Evolutionary conservation across 2,329 filamentous ascomycete species (phyloP).

Genomic region (Endothia cerciana): DNA sequence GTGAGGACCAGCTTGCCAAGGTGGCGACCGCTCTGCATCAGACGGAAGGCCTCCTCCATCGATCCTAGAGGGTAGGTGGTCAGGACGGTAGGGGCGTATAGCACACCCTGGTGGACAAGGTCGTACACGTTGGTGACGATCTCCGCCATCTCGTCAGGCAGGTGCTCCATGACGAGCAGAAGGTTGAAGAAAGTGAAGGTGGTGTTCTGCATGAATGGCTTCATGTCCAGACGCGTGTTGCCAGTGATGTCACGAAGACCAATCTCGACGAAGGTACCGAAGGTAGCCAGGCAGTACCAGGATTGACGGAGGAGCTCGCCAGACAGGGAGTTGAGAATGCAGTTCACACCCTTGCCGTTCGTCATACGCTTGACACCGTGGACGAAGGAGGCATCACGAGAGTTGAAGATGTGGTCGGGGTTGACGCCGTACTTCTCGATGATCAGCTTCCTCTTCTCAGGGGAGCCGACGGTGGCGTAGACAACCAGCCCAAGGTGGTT

Average conservation of each 20-base stretch:
- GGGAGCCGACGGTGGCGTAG: conserved; percentile 25
- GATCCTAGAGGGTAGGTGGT: conserved; percentile 23
- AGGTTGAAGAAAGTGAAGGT: conserved; percentile 39
- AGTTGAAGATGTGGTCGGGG: conserved; percentile 37
- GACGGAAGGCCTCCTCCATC: conserved; percentile 25
- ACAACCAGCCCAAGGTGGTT: conserved; percentile 29
- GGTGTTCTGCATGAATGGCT: conserved; percentile 25
- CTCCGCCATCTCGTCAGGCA: conserved; percentile 24
- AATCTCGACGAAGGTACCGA: conserved; percentile 29
- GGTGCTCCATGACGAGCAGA: conserved; percentile 25
- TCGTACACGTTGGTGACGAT: conserved; percentile 22
- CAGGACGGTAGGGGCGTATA: conserved; percentile 20
- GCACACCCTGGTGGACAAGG: conserved; percentile 23
- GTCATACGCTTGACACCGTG: conserved; percentile 35
- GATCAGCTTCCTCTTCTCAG: conserved; percentile 19
- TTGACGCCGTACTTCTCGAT: conserved; percentile 31
- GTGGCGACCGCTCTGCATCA: conserved; percentile 29
- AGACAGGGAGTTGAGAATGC: conserved; percentile 39
- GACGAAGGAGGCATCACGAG: conserved; percentile 34
- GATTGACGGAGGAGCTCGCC: conserved; percentile 36
- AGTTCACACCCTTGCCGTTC: conserved; percentile 36
- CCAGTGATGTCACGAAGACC: conserved; percentile 31
- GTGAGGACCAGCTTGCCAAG: conserved; percentile 38
- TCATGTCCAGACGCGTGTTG: conserved; percentile 43
- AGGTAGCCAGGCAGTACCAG: conserved; percentile 29